Evolutionary conservation across 768 basidiomycete species (phyloP).

Genomic region (Cystobasidium ongulense): DNA sequence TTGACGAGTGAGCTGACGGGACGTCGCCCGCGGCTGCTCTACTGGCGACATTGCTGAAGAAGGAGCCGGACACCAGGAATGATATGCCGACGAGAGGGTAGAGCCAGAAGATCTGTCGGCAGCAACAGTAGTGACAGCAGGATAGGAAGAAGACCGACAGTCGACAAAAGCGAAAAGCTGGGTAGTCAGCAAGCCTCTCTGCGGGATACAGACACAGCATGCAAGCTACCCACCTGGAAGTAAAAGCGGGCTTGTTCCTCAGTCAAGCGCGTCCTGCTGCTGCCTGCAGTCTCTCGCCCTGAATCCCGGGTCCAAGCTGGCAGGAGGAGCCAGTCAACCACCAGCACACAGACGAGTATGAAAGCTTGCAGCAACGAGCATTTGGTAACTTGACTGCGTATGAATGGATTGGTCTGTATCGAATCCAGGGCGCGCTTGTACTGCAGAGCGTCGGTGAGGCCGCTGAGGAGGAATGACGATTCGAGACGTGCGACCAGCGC

Average conservation of each 20-base stretch:
- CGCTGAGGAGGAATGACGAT: slow-evolving; percentile 14
- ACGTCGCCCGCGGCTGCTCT: slow-evolving; percentile 23
- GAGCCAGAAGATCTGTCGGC: slow-evolving; percentile 67
- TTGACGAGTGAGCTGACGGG: not conserved
- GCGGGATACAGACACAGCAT: too few relatives aligned
- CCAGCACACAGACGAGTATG: slow-evolving; percentile 38
- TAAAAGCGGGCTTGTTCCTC: slow-evolving; percentile 34
- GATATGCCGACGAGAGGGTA: slow-evolving; percentile 66
- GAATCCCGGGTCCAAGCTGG: slow-evolving; percentile 22
- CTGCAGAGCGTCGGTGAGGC: slow-evolving; percentile 10
- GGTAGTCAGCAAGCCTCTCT: not conserved
- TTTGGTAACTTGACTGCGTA: slow-evolving; percentile 36
- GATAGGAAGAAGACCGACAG: not conserved
- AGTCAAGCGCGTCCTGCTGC: slow-evolving; percentile 19
- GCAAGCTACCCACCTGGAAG: slow-evolving; percentile 33
- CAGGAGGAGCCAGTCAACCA: slow-evolving; percentile 38
- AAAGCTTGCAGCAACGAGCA: slow-evolving; percentile 37
- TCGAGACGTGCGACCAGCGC: not conserved
- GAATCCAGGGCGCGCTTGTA: slow-evolving; percentile 4
- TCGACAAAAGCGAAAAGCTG: not conserved
- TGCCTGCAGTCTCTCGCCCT: slow-evolving; percentile 20
- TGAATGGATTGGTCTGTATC: slow-evolving; percentile 25
- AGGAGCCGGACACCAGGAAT: slow-evolving; percentile 63
- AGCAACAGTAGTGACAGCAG: not conserved
- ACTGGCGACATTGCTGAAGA: slow-evolving; percentile 32